Percentiles rank a stretch among this genome's conserved stretches.
These are phyloP conservation scores for Borovskyia barvae DNA, from an alignment of 208 protist genomes.

Conservation along the genomic window DNA sequence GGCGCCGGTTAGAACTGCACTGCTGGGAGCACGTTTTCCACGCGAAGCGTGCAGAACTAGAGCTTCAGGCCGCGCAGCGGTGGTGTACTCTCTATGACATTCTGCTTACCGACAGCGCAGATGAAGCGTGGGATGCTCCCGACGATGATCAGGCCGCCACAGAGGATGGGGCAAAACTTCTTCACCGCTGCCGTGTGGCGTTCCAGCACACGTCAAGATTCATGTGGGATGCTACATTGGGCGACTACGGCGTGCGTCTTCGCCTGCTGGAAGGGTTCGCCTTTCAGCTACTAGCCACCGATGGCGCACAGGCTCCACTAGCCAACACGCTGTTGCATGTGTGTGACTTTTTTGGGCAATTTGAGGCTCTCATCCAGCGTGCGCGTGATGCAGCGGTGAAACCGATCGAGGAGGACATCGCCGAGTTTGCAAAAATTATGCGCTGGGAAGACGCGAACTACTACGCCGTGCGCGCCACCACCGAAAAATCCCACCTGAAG, in stretches of 20 bases:
- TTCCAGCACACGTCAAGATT: conserved; percentile 71
- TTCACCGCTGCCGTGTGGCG: conserved; percentile 33
- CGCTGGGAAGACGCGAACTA: conserved; percentile 94
- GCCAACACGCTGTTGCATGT: conserved; percentile 80
- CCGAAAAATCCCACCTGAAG: conserved; percentile 96
- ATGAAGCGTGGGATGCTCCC: not conserved
- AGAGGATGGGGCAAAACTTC: conserved; percentile 15
- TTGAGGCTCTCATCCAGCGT: conserved; percentile 42
- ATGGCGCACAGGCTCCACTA: conserved; percentile 36
- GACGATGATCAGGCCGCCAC: conserved; percentile 5
- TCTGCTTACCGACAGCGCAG: conserved; percentile 22
- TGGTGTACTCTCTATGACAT: conserved; percentile 86
- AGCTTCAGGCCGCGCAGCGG: conserved; percentile 52
- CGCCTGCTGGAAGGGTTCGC: conserved; percentile 62
- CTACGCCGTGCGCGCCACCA: conserved; percentile 92
- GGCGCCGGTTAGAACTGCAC: conserved; percentile 96
- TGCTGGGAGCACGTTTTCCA: conserved; percentile 93
- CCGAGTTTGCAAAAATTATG: conserved; percentile 87
- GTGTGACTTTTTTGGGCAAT: conserved; percentile 85
- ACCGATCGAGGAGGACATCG: conserved; percentile 87
- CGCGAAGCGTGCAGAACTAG: conserved; percentile 75
- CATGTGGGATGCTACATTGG: conserved; percentile 77
- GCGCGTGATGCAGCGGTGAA: conserved; percentile 37
- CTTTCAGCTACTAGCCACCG: conserved; percentile 52
- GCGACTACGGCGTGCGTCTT: conserved; percentile 76